Conservation (phyloP, 1,284 basidiomycete genomes). For the Acaromyces ingoldii region DNA sequence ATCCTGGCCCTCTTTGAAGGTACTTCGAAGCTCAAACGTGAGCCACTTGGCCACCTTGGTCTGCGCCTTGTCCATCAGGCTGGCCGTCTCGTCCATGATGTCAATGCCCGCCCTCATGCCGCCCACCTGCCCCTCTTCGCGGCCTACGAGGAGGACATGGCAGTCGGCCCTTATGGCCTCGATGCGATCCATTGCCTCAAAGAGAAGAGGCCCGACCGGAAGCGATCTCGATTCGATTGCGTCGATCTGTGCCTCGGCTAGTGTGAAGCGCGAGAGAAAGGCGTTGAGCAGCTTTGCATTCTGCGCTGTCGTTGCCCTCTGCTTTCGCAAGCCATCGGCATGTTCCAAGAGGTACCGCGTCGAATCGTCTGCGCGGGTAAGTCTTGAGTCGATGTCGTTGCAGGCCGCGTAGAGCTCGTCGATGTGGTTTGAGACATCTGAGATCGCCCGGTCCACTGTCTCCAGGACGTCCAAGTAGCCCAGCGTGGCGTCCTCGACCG, state of each 20-base stretch:
- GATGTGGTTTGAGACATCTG: not conserved
- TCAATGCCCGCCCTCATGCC: conserved; percentile 52
- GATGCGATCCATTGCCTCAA: conserved; percentile 79
- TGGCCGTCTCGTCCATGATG: conserved; percentile 75
- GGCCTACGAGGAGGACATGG: conserved; percentile 74
- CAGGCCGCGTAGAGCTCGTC: not conserved
- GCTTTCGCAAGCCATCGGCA: conserved; percentile 12
- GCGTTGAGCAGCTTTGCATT: conserved; percentile 68
- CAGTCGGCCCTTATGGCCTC: conserved; percentile 78
- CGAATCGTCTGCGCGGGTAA: conserved; percentile 12
- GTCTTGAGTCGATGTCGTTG: conserved; percentile 1
- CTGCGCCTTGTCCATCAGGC: conserved; percentile 80
- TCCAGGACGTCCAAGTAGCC: not conserved
- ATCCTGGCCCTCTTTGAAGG: conserved; percentile 59
- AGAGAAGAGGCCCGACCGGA: conserved; percentile 68
- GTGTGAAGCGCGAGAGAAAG: conserved; percentile 80
- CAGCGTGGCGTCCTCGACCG: not conserved
- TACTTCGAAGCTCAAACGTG: conserved; percentile 74
- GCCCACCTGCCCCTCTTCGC: conserved; percentile 57
- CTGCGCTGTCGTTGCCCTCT: conserved; percentile 49
- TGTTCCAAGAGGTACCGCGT: conserved; percentile 24
- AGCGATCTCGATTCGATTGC: conserved; percentile 73
- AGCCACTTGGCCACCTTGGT: conserved; percentile 83
- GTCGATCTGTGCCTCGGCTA: conserved; percentile 67
- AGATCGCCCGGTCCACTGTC: not conserved